Evolutionary conservation across 768 basidiomycete species (phyloP), one percentile per base, ranked within the genome.

Genomic region (Lyophyllum shimeji): DNA sequence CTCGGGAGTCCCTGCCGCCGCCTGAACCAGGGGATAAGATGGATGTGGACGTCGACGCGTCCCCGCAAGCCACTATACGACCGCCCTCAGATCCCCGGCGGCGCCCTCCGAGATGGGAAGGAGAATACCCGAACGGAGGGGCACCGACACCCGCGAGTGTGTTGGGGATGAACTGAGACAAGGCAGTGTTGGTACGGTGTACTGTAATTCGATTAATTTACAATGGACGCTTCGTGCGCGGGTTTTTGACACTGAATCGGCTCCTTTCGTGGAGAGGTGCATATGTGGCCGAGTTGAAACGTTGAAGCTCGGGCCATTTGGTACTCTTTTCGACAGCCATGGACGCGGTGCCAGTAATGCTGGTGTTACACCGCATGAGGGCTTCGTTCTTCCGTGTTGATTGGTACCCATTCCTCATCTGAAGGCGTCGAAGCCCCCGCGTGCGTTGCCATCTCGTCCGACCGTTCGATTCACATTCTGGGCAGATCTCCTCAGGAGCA

Each of bases 41-140:
- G 48, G 55, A 61, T 20, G 20, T 56, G 2, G 57, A 58, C 33
- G 48, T 34, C n/a, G 21, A 18, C 11, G 43, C 27, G 23, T 33
- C 7, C 2, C 52, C 47, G 6, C 49, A 45, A 13, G 20, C 20
- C 27, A 29, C 24, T 27, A 20, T 58, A 33, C 57, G 42, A 23
- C 47, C 24, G 49, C 55, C 57, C 17, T 55, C 60, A 8, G 60
- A 61, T 31, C 60, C 60, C 9, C 57, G 60, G 20, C 50, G 57
- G 39, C 60, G 60, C 13, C 57, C 60, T 18, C 60, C 60, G 56
- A 53, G 23, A 6, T 51, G 49, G 56, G 60, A 54, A 44, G 37
- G 50, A 29, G 50, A 44, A 4, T 48, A 55, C 46, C 49, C 49
- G 7, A 33, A 51, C 17, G 52, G 34, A 24, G 54, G 46, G 25